Evolutionary conservation across 345 rosid genomes (phyloP).

Genomic region (Xanthoceras sorbifolium): DNA sequence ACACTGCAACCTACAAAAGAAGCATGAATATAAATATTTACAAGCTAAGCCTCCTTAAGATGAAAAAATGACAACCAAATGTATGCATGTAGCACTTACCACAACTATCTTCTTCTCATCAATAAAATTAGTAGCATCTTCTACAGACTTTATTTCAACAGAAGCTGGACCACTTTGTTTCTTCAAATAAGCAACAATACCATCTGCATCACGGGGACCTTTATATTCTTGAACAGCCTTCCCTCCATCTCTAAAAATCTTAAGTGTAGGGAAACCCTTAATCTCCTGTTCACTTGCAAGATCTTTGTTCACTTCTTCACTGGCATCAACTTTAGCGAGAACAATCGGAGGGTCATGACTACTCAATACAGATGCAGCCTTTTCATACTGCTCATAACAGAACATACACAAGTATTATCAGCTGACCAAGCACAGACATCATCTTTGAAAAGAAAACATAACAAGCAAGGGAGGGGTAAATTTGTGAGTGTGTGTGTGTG

Average conservation of each 20-base stretch:
- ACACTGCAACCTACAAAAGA: slow-evolving; percentile 77
- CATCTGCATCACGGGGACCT: slow-evolving; percentile 96
- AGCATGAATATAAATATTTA: slow-evolving; percentile 1
- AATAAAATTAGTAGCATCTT: slow-evolving; percentile 56
- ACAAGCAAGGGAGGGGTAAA: not conserved
- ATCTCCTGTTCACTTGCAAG: slow-evolving; percentile 58
- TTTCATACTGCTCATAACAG: slow-evolving; percentile 65
- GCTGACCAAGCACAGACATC: not conserved
- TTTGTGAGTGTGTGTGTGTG: not conserved
- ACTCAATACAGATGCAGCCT: slow-evolving; percentile 83
- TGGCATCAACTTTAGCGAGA: slow-evolving; percentile 94
- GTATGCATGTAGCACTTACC: slow-evolving; percentile 49
- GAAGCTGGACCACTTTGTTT: slow-evolving; percentile 97
- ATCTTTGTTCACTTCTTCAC: slow-evolving; percentile 64
- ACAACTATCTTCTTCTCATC: slow-evolving; percentile 65
- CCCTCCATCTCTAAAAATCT: slow-evolving; percentile 86
- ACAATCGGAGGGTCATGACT: slow-evolving; percentile 59
- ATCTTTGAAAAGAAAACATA: not conserved
- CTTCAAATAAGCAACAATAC: slow-evolving; percentile 77
- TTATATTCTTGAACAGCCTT: slow-evolving; percentile 78
- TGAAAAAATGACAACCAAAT: not conserved
- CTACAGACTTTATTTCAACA: slow-evolving; percentile 62
- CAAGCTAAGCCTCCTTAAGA: not conserved
- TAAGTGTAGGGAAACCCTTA: slow-evolving; percentile 88
- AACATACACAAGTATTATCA: not conserved